These are phyloP conservation scores for Berkeleyomyces rouxiae DNA, from an alignment of 2,329 filamentous ascomycete genomes.

Conservation along the genomic window DNA sequence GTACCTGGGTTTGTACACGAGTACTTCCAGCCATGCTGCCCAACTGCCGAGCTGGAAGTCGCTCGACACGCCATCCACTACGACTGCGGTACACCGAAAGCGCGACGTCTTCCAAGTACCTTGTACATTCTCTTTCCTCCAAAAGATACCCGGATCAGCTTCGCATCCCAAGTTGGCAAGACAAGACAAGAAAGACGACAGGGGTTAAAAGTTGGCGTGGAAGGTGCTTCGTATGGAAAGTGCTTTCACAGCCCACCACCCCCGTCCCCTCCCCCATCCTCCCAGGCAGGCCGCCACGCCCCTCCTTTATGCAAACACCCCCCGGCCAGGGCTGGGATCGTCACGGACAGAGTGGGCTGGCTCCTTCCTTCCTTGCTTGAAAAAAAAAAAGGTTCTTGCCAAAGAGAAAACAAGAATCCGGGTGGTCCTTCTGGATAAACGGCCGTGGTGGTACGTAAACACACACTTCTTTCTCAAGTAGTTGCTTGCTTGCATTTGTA, in stretches of 20 bases:
- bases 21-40: background rate
- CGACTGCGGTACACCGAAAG: background rate
- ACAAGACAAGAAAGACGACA: background rate
- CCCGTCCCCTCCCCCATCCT: no score
- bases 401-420: background rate
- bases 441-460: background rate
- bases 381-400: background rate
- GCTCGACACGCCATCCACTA: background rate
- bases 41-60: slow-evolving; percentile 2
- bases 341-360: no score
- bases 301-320: no score
- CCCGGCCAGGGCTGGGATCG: no score
- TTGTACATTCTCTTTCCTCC: background rate
- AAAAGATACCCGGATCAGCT: background rate
- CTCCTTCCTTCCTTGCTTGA: no score
- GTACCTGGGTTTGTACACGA: background rate
- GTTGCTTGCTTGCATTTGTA: background rate
- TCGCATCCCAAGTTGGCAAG: no score
- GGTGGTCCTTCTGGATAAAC: background rate
- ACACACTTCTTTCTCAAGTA: no score
- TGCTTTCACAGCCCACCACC: background rate
- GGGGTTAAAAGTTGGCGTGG: background rate
- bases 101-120: background rate
- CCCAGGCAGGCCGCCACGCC: no score
- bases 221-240: background rate